Evolutionary conservation across 2,329 filamentous ascomycete genomes (phyloP).

Genomic region (Fusarium concolor): DNA sequence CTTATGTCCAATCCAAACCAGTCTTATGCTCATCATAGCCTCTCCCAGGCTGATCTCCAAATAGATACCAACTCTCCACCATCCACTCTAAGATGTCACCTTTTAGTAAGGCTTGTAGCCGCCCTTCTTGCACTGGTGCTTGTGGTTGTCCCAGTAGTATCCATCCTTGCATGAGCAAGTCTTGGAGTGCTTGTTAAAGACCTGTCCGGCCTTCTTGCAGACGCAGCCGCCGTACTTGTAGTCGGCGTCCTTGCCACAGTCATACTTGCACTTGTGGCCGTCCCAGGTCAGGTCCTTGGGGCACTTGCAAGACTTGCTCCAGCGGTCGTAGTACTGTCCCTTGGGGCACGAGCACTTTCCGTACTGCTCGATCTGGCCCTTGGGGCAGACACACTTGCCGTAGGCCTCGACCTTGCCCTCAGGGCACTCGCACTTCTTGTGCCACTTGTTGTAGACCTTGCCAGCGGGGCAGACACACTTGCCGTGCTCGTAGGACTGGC

Average conservation of each 20-base stretch:
- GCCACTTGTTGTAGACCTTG: constrained; percentile 15
- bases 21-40: constrained; percentile 13
- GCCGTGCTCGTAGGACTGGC: constrained; percentile 4
- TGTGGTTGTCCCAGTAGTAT: constrained; percentile 20
- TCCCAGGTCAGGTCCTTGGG: constrained; percentile 36
- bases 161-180: constrained; percentile 33
- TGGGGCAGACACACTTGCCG: constrained; percentile 30
- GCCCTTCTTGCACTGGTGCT: constrained; percentile 32
- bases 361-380: constrained; percentile 19
- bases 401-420: constrained; percentile 17
- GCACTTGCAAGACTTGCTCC: constrained; percentile 34
- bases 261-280: constrained; percentile 25
- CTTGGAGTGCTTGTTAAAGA: constrained; percentile 31
- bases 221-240: constrained; percentile 38
- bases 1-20: constrained; percentile 11
- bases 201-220: constrained; percentile 35
- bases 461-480: constrained; percentile 28
- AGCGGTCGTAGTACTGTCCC: constrained; percentile 37
- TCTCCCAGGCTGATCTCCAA: not conserved
- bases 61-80: not conserved
- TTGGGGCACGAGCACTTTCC: constrained; percentile 31
- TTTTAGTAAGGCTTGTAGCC: constrained; percentile 24
- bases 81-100: not conserved
- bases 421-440: constrained; percentile 20
- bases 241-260: constrained; percentile 37